phyloP scores from a whole-genome alignment of 352 stramenopile genomes.

The Globisporangium irregulare region DNA sequence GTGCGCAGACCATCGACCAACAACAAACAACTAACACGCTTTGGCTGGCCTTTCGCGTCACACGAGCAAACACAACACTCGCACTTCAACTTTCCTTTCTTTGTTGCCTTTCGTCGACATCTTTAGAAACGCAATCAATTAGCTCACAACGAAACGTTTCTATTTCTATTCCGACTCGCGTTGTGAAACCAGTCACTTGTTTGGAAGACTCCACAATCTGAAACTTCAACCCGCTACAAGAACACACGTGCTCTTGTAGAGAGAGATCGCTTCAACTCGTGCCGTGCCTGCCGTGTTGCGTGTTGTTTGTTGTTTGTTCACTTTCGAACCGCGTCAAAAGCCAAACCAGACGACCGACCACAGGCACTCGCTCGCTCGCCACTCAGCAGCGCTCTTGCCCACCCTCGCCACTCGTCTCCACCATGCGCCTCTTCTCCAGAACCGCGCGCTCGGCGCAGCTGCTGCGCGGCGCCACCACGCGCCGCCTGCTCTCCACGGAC shows the following conservation, averaged over 20 bases:
- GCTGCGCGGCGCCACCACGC: slow-evolving; percentile 8
- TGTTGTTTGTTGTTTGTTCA: too few relatives aligned
- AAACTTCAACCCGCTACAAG: slow-evolving; percentile 21
- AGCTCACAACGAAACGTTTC: not conserved
- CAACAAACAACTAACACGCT: too few relatives aligned
- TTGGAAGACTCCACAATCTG: not conserved
- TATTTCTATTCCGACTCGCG: not conserved
- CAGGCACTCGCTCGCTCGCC: not conserved
- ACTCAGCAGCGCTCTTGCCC: too few relatives aligned
- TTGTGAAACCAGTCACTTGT: not conserved
- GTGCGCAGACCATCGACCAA: too few relatives aligned
- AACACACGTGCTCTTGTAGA: slow-evolving; percentile 12
- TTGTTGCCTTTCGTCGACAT: slow-evolving; percentile 9
- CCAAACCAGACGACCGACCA: not conserved
- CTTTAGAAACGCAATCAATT: not conserved
- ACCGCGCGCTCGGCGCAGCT: slow-evolving; percentile 15
- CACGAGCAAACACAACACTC: too few relatives aligned
- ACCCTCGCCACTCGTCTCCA: not conserved
- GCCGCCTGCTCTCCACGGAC: slow-evolving; percentile 27
- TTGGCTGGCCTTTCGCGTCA: too few relatives aligned
- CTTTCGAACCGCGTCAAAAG: not conserved
- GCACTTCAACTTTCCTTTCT: not conserved
- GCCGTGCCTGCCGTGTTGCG: not conserved
- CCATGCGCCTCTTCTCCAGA: slow-evolving; percentile 17
- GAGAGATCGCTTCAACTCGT: slow-evolving; percentile 14